Conservation (phyloP, 345 rosid species). For the Gossypium herbaceum region DNA sequence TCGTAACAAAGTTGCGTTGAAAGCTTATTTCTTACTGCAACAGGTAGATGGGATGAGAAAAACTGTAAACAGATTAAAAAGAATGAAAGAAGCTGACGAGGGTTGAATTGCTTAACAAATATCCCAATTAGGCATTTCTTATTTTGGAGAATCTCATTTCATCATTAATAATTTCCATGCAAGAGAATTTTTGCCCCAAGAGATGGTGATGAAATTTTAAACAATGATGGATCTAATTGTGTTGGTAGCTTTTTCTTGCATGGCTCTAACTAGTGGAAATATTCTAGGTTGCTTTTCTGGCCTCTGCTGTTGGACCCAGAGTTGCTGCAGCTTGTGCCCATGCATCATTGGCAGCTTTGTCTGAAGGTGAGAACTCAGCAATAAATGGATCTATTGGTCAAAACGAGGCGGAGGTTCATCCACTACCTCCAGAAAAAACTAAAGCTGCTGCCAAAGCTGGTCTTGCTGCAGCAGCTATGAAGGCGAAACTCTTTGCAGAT, state of each 20-base stretch:
- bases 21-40: neutral
- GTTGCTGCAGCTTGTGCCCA: constrained; percentile 99
- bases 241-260: neutral
- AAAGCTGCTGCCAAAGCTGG: constrained; percentile 82
- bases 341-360: constrained; percentile 76
- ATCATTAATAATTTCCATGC: neutral
- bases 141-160: neutral
- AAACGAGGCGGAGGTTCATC: constrained; percentile 43
- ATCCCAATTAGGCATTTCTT: neutral
- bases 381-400: constrained; percentile 35
- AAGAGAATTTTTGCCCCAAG: neutral
- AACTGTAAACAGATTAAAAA: neutral
- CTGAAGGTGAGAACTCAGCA: constrained; percentile 43
- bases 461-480: constrained; percentile 92
- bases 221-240: neutral
- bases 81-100: neutral
- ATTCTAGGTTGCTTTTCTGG: constrained; percentile 86
- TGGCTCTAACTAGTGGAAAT: constrained; percentile 21
- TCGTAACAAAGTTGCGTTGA: neutral
- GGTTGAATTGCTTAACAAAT: neutral
- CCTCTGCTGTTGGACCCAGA: constrained; percentile 96
- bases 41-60: neutral
- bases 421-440: constrained; percentile 60
- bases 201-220: neutral
- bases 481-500: constrained; percentile 95